Percentiles rank a stretch among this genome's conserved stretches.
Evolutionary conservation across 2,329 filamentous ascomycete genomes (phyloP).

Genomic region (Aurifilum marmelostoma): DNA sequence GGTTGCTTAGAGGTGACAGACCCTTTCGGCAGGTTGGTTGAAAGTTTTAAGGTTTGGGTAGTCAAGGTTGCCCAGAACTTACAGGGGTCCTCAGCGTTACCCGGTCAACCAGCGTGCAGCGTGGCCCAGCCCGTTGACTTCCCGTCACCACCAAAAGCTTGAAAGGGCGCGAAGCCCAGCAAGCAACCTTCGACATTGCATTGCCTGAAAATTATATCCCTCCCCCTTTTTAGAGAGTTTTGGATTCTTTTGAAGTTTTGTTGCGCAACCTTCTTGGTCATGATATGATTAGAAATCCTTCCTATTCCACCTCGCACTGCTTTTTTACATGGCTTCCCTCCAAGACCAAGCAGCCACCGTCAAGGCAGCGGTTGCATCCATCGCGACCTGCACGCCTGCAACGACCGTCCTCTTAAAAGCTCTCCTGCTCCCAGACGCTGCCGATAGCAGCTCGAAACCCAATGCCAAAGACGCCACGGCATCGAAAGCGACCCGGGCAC

Average conservation of each 20-base stretch:
- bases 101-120: conserved; percentile 30
- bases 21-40: neutral
- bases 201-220: conserved; percentile 11
- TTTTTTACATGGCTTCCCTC: conserved; percentile 44
- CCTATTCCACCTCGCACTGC: conserved; percentile 29
- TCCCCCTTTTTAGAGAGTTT: neutral
- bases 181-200: neutral
- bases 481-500: conserved; percentile 31
- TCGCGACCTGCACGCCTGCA: conserved; percentile 51
- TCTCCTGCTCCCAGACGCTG: conserved; percentile 46
- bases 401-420: conserved; percentile 50
- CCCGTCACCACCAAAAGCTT: conserved; percentile 5
- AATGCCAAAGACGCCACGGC: conserved; percentile 32
- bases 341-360: conserved; percentile 49
- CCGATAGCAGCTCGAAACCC: conserved; percentile 22
- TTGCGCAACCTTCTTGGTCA: conserved; percentile 32
- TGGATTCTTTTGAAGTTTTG: conserved; percentile 20
- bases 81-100: conserved; percentile 28
- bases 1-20: neutral
- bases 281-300: conserved; percentile 41
- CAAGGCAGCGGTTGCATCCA: conserved; percentile 49
- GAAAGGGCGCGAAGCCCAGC: neutral
- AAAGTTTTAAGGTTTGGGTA: neutral
- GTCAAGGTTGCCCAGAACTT: no score
- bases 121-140: conserved; percentile 5